phyloP scores from a whole-genome alignment of 805 yeast species.

The Candida mattraensis region DNA sequence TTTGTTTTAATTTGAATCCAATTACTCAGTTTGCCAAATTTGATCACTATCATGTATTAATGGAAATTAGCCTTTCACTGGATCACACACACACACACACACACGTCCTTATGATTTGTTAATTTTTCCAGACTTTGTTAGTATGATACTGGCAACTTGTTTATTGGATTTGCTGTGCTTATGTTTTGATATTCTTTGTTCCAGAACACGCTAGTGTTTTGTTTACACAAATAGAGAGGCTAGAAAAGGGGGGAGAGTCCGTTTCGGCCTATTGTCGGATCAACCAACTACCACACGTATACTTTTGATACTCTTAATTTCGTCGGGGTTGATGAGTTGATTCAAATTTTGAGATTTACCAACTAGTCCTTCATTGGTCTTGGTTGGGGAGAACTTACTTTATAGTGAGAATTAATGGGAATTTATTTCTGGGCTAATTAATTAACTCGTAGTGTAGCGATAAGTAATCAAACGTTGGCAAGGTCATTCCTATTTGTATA shows the following conservation, averaged over 20 bases:
- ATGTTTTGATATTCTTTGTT: conserved; percentile 1
- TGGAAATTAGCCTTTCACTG: too few species aligned
- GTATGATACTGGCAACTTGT: neutral
- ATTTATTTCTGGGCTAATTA: conserved; percentile 4
- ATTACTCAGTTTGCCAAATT: too few species aligned
- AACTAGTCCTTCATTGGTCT: conserved; percentile 15
- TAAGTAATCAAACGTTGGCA: conserved; percentile 10
- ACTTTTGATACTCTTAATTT: conserved; percentile 6
- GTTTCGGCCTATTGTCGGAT: conserved; percentile 10
- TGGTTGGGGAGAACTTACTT: conserved; percentile 7
- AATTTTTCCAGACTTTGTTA: conserved; percentile 1
- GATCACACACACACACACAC: conserved; percentile 19
- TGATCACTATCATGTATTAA: too few species aligned
- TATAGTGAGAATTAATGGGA: conserved; percentile 5
- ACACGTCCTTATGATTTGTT: conserved; percentile 9
- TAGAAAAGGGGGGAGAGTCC: conserved; percentile 25
- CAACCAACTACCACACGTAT: conserved; percentile 10
- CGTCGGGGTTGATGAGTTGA: neutral
- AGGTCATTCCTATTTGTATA: conserved; percentile 19
- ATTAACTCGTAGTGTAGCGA: neutral
- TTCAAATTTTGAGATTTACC: conserved; percentile 3
- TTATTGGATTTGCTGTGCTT: neutral
- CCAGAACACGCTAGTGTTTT: too few species aligned
- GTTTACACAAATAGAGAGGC: conserved; percentile 12
- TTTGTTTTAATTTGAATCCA: too few species aligned